Base-by-base conservation (phyloP, 2,329 filamentous ascomycete species). In the Drechslera avenae region DNA sequence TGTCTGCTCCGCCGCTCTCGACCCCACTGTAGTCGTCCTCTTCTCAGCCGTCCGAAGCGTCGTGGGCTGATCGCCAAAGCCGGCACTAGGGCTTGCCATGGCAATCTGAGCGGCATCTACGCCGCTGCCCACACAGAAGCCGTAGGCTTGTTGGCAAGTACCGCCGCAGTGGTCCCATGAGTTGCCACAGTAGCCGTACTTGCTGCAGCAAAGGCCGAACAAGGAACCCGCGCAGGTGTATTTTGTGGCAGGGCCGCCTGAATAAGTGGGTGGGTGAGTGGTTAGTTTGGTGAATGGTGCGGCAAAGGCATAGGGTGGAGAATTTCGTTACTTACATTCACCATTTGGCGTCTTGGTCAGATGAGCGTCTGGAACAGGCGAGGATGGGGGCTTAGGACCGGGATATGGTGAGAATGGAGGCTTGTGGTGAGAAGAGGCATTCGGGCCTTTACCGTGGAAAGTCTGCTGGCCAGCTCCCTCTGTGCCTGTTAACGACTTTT, bases 91-190 rank as follows among this genome's bases (percentile, higher is more conserved):
- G 12, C 26, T 28, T 4, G 9, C 9, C 12, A 1, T 12, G 4
- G 26, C 26, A 2, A 12, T 4, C 16, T 13, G 9, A n/a, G 16
- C 12, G 8, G 12, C n/a, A 9, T 16, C 8, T 18, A 8, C 14
- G 16, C 18, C 33, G 9, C 18, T 7, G 13, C 16, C 6, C 21
- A 36, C 33, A 33, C 53, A 56, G 32, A 14, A 33, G n/a, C 53
- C 53, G 17, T 50, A 50, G 18, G 10, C 6, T n/a, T 32, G 12
- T 17, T 55, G 46, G 8, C 67, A 73, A 1, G 59, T 57, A 0
- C 48, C 48, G 5, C 52, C 52, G 39, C 67, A 69, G 50, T 67
- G 50, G 21, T 55, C 62, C 16, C 32, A 13, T 6, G 32, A 17
- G 23, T n/a, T 33, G 3, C 54, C 54, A 17, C 54, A 57, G 23